Conservation (phyloP, 2,329 filamentous ascomycete genomes). For the Cyphellophora attinorum region DNA sequence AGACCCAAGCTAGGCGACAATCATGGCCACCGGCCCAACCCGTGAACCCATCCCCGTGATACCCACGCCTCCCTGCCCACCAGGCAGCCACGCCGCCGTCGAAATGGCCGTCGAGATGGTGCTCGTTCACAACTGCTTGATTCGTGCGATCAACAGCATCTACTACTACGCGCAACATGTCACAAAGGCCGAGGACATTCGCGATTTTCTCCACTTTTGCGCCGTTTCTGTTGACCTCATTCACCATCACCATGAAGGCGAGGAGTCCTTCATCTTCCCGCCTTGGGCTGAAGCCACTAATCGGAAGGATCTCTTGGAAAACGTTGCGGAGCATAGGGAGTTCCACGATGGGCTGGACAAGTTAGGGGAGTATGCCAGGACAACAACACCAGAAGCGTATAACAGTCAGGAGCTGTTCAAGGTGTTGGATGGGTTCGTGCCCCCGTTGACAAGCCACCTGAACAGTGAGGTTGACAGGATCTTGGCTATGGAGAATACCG, state of each 20-base stretch:
- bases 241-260: constrained; percentile 10
- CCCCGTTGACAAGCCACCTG: constrained; percentile 17
- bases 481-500: constrained; percentile 6
- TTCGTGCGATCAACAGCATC: constrained; percentile 1
- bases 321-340: constrained; percentile 12
- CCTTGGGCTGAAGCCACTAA: constrained; percentile 7
- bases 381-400: constrained; percentile 14
- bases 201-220: background rate
- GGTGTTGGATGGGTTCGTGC: constrained; percentile 16
- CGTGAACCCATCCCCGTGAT: background rate
- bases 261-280: constrained; percentile 15
- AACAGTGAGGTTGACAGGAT: constrained; percentile 18
- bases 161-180: background rate
- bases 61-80: background rate
- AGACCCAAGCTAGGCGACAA: no score
- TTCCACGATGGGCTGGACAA: constrained; percentile 16
- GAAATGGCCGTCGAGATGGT: background rate
- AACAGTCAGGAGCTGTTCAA: constrained; percentile 13
- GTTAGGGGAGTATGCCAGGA: constrained; percentile 15
- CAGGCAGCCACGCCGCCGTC: background rate
- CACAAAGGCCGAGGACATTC: background rate
- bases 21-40: no score
- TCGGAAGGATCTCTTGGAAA: constrained; percentile 10
- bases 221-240: background rate
- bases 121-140: background rate